Evolutionary conservation across 352 stramenopile genomes (phyloP), one percentile per base, ranked within the genome.

Genomic region (Globisporangium mamillatum): DNA sequence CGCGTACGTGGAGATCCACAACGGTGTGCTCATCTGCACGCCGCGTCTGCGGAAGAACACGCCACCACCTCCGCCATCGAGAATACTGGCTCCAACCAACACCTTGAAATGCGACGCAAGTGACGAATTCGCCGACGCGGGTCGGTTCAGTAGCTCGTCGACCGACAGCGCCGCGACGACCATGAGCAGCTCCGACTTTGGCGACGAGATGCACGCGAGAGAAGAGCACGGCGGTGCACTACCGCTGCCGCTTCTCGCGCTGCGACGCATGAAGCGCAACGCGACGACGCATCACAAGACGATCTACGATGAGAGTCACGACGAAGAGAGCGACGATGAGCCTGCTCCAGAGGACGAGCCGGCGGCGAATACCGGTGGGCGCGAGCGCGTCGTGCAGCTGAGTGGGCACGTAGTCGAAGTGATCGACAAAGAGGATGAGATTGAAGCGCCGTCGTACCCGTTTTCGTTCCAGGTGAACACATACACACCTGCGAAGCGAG

Each of bases 381-480:
- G 63, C 9, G 75, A 83, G 38, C 77, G 82, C 8, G 66, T 89
- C 6, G 22, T 93, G 48, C 78, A 87, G 67, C 79, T 93, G 29
- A 91, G 85, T 48, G 81, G 85, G 1, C 75, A 78, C 63, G 71
- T 81, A 18, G 78, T 93, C 24, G 82, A 91, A 24, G 79, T 93
- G 24, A 48, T 83, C 44, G 82, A 90, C 55, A 72, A 71, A 20
- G 79, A 82, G 16, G 64, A 76, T 18, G 78, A 88, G 20, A 34
- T 78, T 24, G 79, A 86, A 34, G 69, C 76, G 32, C 53, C 65
- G 18, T 76, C 73, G 7, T 68, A 90, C 32, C 80, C 82, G 9
- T 79, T 69, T 56, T 90, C 80, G 60, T 93, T 93, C 69, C 78
- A 83, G 36, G 77, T 93, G 54, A 78, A 86, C 64, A 93, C 81